Base-by-base conservation (phyloP, 2,329 filamentous ascomycete species). In the Helotiales sp. region DNA sequence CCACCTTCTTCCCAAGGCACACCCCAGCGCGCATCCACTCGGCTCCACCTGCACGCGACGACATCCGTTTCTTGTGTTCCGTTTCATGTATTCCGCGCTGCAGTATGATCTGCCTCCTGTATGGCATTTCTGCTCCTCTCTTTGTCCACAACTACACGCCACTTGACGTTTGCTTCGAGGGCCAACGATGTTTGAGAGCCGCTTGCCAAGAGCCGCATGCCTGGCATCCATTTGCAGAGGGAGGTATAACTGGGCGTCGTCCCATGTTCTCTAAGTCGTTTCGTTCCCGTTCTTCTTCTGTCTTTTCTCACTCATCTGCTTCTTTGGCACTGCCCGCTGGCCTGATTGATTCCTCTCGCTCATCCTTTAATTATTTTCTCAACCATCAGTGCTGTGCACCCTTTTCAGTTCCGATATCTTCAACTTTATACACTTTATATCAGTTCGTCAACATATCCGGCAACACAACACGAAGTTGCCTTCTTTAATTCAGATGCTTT, bases 381-480 rank as follows among this genome's bases (percentile, higher is more conserved):
- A 49, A 26, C 20, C 45, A 55, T 37, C 28, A 40, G 62, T 64
- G 62, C 62, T 64, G 62, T 64, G 62, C 62, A 64, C 62, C 34
- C 20, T 26, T 49, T 64, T 20, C n/a, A 22, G 20, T 43, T 57
- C 49, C 34, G 20, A 34, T 24, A 47, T 47, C 34, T 58, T 28
- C 34, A 43, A 43, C 3, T 20, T 43, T 17, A 43, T 43, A 43
- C 3, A 43, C 22, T 37, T 55, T 55, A 28, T n/a, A 37, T 13
- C 34, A 11, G 24, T 8, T 6, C 20, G 45, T 30, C 34, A 59
- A 20, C 13, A 45, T 6, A n/a, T 8, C 11, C 69, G 40, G 67
- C 75, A 80, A 74, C 30, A 81, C 82, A 80, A 74, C 30, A 82
- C n/a, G n/a, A n/a, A n/a, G n/a, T n/a, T 82, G 79, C 73, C 75